Base-by-base conservation (phyloP, 2,329 filamentous ascomycete genomes). In the Colletotrichum sp. region DNA sequence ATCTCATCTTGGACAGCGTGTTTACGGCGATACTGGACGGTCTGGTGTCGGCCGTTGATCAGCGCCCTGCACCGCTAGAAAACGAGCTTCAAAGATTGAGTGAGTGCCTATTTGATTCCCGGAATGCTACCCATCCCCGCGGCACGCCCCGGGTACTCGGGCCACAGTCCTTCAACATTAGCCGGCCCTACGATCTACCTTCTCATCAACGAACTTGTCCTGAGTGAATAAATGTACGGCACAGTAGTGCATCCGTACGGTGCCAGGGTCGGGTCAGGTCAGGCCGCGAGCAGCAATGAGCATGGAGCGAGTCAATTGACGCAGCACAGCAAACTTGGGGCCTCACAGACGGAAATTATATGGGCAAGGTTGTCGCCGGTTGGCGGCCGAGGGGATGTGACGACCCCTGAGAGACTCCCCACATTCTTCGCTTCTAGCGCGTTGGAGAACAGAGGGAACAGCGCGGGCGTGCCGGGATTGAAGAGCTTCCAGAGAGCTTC, bases 351-450 rank as follows among this genome's bases (percentile, higher is more conserved):
- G 36, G 69, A 62, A 49, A 75, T 49, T 34, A 26, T 68, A 16
- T 13, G 28, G 57, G 24, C 36, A 62, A 39, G 55, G 55, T 70
- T 70, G 57, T 55, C 34, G 57, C 65, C 66, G 64, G 64, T 15
- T 28, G 28, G 36, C 39, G 71, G 34, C 36, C 55, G 52, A 69
- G 21, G 55, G 49, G 36, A 67, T 18, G 32, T 30, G 52, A 60
- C 13, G 30, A 68, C 57, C 68, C 64, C 36, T 69, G 64, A 73
- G 49, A 67, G 39, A 36, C 39, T 49, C 63, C 70, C 73, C 73
- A 76, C 70, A 76, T 52, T 64, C 32, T 57, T 28, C 69, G 28
- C 13, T 66, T 60, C 52, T 71, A 71, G 72, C 67, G 72, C 28
- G 49, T 66, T 66, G 72, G 52, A 60, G 49, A 62, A 24, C 21